Evolutionary conservation across 305 asterid species (phyloP).

Genomic region (Solanum aculeatissimum): DNA sequence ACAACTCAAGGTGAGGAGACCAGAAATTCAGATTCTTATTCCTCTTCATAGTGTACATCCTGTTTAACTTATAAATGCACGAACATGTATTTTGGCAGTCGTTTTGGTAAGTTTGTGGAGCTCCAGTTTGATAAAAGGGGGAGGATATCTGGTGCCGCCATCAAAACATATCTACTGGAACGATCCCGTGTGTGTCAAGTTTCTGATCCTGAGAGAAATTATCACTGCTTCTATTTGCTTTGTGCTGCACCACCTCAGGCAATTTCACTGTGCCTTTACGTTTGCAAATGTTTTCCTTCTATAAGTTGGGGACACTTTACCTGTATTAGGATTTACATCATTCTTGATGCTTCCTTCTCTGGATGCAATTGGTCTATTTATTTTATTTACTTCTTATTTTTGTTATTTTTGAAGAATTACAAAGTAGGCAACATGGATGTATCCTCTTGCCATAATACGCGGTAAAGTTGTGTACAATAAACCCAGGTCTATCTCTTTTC

Average conservation of each 20-base stretch:
- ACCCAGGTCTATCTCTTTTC: not conserved
- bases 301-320: not conserved
- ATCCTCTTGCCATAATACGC: not conserved
- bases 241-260: slow-evolving; percentile 95
- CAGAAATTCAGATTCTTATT: not conserved
- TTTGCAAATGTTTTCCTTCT: not conserved
- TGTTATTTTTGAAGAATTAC: not conserved
- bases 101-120: slow-evolving; percentile 89
- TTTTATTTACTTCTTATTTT: not conserved
- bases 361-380: not conserved
- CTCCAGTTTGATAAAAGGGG: slow-evolving; percentile 58
- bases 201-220: slow-evolving; percentile 96
- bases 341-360: not conserved
- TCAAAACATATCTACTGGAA: slow-evolving; percentile 77
- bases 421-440: not conserved
- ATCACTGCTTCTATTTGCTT: slow-evolving; percentile 93
- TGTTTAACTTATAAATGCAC: not conserved
- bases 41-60: not conserved
- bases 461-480: not conserved
- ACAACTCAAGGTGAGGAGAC: slow-evolving; percentile 52
- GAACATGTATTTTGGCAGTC: slow-evolving; percentile 30
- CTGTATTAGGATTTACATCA: not conserved
- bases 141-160: slow-evolving; percentile 85
- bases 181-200: slow-evolving; percentile 85
- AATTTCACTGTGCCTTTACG: slow-evolving; percentile 1